Evolutionary conservation across 2,329 filamentous ascomycete genomes (phyloP).

Genomic region (Claviceps capensis): DNA sequence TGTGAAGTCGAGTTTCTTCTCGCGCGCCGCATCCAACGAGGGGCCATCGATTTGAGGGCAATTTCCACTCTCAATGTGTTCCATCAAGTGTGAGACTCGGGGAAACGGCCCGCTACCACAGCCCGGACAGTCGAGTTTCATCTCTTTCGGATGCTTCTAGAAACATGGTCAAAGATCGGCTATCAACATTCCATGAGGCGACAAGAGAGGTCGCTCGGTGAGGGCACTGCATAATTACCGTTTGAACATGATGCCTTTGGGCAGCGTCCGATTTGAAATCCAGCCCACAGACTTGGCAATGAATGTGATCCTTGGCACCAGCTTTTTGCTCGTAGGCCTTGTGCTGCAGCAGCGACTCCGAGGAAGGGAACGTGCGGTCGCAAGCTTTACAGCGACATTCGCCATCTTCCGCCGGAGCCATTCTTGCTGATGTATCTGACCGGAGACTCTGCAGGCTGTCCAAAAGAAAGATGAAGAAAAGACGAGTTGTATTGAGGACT

Average conservation of each 20-base stretch:
- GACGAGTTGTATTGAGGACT: not conserved
- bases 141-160: constrained; percentile 14
- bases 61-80: constrained; percentile 29
- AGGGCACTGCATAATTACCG: constrained; percentile 16
- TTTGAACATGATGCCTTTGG: constrained; percentile 20
- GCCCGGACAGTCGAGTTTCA: constrained; percentile 32
- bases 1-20: constrained; percentile 24
- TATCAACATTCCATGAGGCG: too few relatives aligned
- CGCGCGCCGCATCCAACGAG: constrained; percentile 20
- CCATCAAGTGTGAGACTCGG: constrained; percentile 24
- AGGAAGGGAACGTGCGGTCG: constrained; percentile 13
- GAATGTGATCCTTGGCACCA: constrained; percentile 16
- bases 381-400: constrained; percentile 18
- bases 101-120: constrained; percentile 25
- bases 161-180: not conserved
- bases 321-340: constrained; percentile 15
- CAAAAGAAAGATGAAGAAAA: not conserved
- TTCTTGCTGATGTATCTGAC: not conserved
- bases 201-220: not conserved
- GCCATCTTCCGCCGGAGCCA: constrained; percentile 3
- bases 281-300: constrained; percentile 24
- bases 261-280: constrained; percentile 21
- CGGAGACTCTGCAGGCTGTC: not conserved
- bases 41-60: constrained; percentile 24
- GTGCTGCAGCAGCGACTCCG: constrained; percentile 15